Evolutionary conservation across 2,329 filamentous ascomycete genomes (phyloP).

Genomic region (Calonectria pseudoturangicola): DNA sequence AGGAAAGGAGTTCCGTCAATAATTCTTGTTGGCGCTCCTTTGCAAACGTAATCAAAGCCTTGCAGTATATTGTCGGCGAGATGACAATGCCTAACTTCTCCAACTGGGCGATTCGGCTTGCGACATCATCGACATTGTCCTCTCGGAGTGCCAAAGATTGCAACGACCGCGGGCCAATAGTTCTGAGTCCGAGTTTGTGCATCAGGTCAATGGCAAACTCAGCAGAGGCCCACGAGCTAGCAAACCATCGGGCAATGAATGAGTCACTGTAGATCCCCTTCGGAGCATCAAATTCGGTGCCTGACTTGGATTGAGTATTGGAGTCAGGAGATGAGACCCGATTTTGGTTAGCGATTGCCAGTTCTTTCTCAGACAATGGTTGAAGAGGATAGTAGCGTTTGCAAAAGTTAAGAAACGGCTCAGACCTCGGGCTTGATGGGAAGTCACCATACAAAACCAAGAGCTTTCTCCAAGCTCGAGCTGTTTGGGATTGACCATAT

Average conservation of each 20-base stretch:
- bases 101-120: constrained; percentile 76
- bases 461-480: constrained; percentile 68
- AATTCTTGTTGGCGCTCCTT: constrained; percentile 70
- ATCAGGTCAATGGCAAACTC: constrained; percentile 83
- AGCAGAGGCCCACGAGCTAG: constrained; percentile 80
- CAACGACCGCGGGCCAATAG: constrained; percentile 84
- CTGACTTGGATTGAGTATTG: not conserved
- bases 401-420: constrained; percentile 70
- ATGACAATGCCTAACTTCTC: constrained; percentile 77
- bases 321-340: not conserved
- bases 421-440: constrained; percentile 63
- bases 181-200: constrained; percentile 80
- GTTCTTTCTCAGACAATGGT: constrained; percentile 62
- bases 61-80: constrained; percentile 77
- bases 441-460: constrained; percentile 64
- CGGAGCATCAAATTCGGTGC: constrained; percentile 4
- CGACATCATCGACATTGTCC: constrained; percentile 72
- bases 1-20: constrained; percentile 66
- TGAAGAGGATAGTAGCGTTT: constrained; percentile 66
- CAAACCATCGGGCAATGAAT: constrained; percentile 89
- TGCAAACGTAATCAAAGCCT: constrained; percentile 79
- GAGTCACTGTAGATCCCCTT: constrained; percentile 60
- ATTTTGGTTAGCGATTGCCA: constrained; percentile 45
- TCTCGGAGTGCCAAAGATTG: constrained; percentile 85
- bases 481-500: constrained; percentile 65